Evolutionary conservation across 306 rosid species (phyloP).

Genomic region (Mimosa pudica): DNA sequence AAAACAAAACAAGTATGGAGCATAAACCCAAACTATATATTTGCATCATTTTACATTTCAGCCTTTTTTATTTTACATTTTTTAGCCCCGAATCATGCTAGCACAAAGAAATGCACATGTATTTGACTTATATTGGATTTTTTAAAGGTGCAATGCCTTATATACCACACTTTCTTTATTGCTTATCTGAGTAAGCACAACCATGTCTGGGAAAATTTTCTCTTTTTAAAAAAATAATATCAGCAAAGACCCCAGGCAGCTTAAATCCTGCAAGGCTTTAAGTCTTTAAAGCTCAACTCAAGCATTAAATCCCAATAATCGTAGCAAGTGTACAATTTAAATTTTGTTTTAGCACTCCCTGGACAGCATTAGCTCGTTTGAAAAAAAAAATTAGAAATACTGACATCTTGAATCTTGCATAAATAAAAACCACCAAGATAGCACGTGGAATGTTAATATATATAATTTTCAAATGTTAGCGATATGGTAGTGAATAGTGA

Average conservation of each 20-base stretch:
- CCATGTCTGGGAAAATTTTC: not conserved
- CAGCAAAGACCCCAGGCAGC: not conserved
- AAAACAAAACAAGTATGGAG: too few relatives aligned
- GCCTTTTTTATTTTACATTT: too few relatives aligned
- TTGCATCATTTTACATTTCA: not conserved
- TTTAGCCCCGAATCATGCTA: not conserved
- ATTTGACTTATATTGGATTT: not conserved
- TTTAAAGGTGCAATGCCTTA: not conserved
- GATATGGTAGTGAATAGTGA: too few relatives aligned
- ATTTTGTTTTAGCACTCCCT: not conserved
- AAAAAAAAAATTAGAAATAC: not conserved
- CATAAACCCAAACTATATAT: not conserved
- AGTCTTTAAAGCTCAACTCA: not conserved
- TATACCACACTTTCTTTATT: not conserved
- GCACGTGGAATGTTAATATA: not conserved
- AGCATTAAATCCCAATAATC: not conserved
- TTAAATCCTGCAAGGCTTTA: not conserved
- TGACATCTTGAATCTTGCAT: not conserved
- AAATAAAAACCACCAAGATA: not conserved
- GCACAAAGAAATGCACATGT: not conserved
- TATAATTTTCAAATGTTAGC: not conserved
- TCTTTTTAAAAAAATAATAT: not conserved
- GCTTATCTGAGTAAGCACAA: constrained; percentile 1
- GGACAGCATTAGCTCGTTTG: not conserved
- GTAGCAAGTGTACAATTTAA: not conserved